Percentiles rank a stretch among this genome's conserved stretches.
These are phyloP conservation scores for Penicillium pulvis DNA, from an alignment of 495 filamentous ascomycete species.

Conservation along the genomic window DNA sequence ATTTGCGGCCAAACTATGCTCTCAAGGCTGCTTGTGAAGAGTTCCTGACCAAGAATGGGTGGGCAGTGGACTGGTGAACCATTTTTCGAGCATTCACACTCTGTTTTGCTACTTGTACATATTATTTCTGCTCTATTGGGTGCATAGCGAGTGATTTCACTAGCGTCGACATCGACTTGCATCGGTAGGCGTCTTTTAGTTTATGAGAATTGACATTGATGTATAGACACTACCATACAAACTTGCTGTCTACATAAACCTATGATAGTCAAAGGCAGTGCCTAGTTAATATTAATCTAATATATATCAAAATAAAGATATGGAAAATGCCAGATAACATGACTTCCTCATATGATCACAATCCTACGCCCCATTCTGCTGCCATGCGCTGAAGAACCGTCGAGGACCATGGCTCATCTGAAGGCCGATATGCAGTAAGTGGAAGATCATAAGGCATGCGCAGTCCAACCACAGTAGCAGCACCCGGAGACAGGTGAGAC, in stretches of 20 bases:
- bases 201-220: not conserved
- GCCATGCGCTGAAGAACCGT: conserved; percentile 59
- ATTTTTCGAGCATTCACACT: not conserved
- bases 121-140: conserved; percentile 8
- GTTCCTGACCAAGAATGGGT: conserved; percentile 85
- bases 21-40: conserved; percentile 82
- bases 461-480: conserved; percentile 56
- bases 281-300: too few species aligned
- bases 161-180: conserved; percentile 16
- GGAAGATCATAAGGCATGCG: conserved; percentile 87
- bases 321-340: too few species aligned
- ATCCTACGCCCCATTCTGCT: conserved; percentile 69
- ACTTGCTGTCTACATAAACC: not conserved
- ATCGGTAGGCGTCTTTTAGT: conserved; percentile 14
- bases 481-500: conserved; percentile 7
- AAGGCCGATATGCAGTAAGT: conserved; percentile 59
- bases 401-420: conserved; percentile 79
- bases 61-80: conserved; percentile 84
- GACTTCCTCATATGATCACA: not conserved
- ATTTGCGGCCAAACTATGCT: conserved; percentile 82
- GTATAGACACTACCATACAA: not conserved
- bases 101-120: not conserved
- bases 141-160: conserved; percentile 26
- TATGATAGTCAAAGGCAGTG: too few species aligned
- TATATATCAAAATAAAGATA: too few species aligned